These are phyloP conservation scores for Pythium dissimile DNA, from an alignment of 352 stramenopile species.

Conservation along the genomic window DNA sequence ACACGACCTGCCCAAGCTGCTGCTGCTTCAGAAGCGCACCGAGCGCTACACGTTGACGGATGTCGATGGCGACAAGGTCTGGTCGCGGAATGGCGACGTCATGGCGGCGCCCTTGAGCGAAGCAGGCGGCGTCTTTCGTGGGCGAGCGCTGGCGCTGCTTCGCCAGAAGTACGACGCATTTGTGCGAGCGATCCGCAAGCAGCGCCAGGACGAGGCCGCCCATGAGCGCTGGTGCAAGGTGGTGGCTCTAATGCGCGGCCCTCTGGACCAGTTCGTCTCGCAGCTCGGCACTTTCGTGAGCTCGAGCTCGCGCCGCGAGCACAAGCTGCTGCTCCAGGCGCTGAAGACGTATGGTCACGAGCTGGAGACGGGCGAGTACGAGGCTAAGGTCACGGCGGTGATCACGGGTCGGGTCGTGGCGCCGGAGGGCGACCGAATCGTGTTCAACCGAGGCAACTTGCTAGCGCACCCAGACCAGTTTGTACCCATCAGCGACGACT, in stretches of 20 bases:
- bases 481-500: slow-evolving; percentile 4
- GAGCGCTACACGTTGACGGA: slow-evolving; percentile 36
- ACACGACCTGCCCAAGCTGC: slow-evolving; percentile 44
- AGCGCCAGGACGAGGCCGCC: slow-evolving; percentile 29
- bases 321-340: slow-evolving; percentile 52
- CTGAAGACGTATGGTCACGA: slow-evolving; percentile 31
- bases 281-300: slow-evolving; percentile 19
- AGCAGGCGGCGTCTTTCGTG: slow-evolving; percentile 14
- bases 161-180: slow-evolving; percentile 54
- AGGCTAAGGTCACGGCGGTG: slow-evolving; percentile 43
- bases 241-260: slow-evolving; percentile 10
- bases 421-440: slow-evolving; percentile 17
- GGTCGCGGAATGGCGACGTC: slow-evolving; percentile 25
- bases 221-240: slow-evolving; percentile 38
- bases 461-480: slow-evolving; percentile 38
- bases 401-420: slow-evolving; percentile 34
- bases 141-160: slow-evolving; percentile 39
- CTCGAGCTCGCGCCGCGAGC: slow-evolving; percentile 27
- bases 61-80: slow-evolving; percentile 12
- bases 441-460: slow-evolving; percentile 66
- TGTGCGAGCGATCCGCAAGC: slow-evolving; percentile 35
- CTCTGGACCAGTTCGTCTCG: slow-evolving; percentile 19
- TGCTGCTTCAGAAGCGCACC: slow-evolving; percentile 58
- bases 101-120: slow-evolving; percentile 24
- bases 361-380: slow-evolving; percentile 28